Conservation (phyloP, 2,329 filamentous ascomycete genomes). For the Paecilomyces fulvus region DNA sequence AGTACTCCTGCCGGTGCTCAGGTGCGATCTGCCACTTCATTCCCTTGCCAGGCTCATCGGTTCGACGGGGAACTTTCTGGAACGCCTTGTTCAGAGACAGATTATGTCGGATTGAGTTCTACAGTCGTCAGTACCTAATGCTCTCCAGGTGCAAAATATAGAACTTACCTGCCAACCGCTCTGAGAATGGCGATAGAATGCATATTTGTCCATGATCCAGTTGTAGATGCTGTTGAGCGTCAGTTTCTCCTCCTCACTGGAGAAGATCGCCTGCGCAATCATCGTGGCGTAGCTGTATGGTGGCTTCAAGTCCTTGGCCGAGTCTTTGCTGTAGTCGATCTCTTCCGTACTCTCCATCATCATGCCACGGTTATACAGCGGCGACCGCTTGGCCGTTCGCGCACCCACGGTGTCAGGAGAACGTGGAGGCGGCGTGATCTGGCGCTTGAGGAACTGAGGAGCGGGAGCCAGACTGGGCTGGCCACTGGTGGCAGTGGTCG, state of each 20-base stretch:
- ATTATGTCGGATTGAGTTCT: conserved; percentile 97
- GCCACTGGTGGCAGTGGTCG: conserved; percentile 16
- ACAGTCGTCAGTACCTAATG: conserved; percentile 3
- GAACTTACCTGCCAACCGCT: conserved; percentile 79
- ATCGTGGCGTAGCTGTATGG: conserved; percentile 94
- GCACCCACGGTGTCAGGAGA: conserved; percentile 32
- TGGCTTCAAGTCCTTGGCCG: conserved; percentile 85
- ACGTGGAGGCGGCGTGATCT: conserved; percentile 32
- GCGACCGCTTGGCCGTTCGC: conserved; percentile 37
- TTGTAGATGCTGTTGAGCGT: conserved; percentile 89
- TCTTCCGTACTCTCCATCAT: conserved; percentile 47
- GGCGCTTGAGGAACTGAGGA: conserved; percentile 36
- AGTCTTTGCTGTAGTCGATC: conserved; percentile 60
- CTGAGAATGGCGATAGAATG: conserved; percentile 81
- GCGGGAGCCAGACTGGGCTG: conserved; percentile 33
- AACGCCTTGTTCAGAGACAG: conserved; percentile 91
- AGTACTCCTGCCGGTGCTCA: conserved; percentile 78
- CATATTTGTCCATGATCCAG: conserved; percentile 83
- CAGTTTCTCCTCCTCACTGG: conserved; percentile 75
- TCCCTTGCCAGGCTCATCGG: conserved; percentile 92
- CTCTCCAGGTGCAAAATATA: background rate
- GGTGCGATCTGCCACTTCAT: conserved; percentile 98
- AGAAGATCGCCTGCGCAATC: conserved; percentile 92
- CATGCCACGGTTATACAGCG: conserved; percentile 42
- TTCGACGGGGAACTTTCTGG: conserved; percentile 82